Conservation (phyloP, 345 rosid genomes). For the Pugionium dolabratum region DNA sequence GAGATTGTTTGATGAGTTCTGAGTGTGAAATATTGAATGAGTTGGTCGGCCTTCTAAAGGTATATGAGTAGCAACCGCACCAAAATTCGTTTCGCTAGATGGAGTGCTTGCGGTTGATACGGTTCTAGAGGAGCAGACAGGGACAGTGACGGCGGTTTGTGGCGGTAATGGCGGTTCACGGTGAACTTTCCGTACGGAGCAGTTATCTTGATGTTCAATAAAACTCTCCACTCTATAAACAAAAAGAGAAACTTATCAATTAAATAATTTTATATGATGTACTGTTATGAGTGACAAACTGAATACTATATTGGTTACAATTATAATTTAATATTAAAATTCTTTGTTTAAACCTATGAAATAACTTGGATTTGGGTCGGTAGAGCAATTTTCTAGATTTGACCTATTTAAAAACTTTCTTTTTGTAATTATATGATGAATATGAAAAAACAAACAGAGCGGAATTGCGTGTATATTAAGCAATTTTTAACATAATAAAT, state of each 20-base stretch:
- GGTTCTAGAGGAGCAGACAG: conserved; percentile 67
- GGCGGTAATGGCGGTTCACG: conserved; percentile 49
- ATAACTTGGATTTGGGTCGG: conserved; percentile 20
- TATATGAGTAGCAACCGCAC: conserved; percentile 26
- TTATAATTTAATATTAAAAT: conserved; percentile 12
- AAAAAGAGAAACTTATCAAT: conserved; percentile 4
- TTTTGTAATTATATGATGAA: conserved; percentile 16
- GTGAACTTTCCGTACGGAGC: conserved; percentile 56
- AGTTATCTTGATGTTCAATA: conserved; percentile 84
- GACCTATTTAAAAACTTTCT: neutral
- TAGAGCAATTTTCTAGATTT: too few species aligned
- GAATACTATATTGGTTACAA: conserved; percentile 39
- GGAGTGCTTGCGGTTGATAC: conserved; percentile 81
- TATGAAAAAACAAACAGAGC: conserved; percentile 21
- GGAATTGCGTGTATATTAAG: neutral
- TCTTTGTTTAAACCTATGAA: conserved; percentile 10
- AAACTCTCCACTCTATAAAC: conserved; percentile 73
- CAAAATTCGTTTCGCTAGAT: conserved; percentile 64
- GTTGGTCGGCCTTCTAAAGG: conserved; percentile 37
- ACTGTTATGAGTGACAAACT: conserved; percentile 48
- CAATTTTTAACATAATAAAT: neutral
- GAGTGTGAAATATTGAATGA: conserved; percentile 22
- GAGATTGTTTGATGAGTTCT: conserved; percentile 39
- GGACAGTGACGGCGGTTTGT: conserved; percentile 40
- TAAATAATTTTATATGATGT: conserved; percentile 17